Percentiles rank a stretch among this genome's conserved stretches.
Conservation (phyloP, 73 alveolate genomes). For the Urostyla sp. region DNA sequence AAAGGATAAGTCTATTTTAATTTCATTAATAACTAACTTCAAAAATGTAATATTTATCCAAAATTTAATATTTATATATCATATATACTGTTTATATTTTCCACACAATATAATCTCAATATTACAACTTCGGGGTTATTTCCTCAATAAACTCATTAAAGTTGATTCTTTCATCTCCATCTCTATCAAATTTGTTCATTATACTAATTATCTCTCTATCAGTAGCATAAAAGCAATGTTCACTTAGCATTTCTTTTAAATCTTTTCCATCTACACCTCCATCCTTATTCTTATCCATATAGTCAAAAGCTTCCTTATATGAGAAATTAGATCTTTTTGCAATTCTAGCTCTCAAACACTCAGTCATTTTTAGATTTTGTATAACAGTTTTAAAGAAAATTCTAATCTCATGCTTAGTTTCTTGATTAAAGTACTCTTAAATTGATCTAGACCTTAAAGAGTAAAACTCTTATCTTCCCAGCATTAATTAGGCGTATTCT, state of each 20-base stretch:
- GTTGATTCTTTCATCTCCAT: slow-evolving; percentile 7
- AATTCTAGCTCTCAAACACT: slow-evolving; percentile 47
- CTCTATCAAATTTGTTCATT: slow-evolving; percentile 39
- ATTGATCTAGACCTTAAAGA: neutral
- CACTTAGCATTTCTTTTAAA: slow-evolving; percentile 19
- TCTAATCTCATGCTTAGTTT: slow-evolving; percentile 26
- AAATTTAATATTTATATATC: too few relatives aligned
- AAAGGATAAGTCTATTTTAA: too few relatives aligned
- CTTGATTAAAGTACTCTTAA: slow-evolving; percentile 21
- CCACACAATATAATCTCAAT: too few relatives aligned
- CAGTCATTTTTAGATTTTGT: slow-evolving; percentile 14
- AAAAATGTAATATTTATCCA: too few relatives aligned
- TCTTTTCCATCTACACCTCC: slow-evolving; percentile 10
- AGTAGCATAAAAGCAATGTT: slow-evolving; percentile 52
- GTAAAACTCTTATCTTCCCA: slow-evolving; percentile 42
- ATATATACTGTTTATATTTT: too few relatives aligned
- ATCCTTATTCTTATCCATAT: slow-evolving; percentile 46
- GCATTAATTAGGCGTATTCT: slow-evolving; percentile 21
- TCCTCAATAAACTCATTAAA: slow-evolving; percentile 57
- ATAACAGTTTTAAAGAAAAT: neutral
- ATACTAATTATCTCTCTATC: slow-evolving; percentile 36
- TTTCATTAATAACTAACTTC: too few relatives aligned
- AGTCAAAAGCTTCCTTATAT: slow-evolving; percentile 42
- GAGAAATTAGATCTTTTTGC: slow-evolving; percentile 55
- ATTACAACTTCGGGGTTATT: slow-evolving; percentile 29